Conservation (phyloP, 768 basidiomycete genomes). For the Asterophora parasitica region DNA sequence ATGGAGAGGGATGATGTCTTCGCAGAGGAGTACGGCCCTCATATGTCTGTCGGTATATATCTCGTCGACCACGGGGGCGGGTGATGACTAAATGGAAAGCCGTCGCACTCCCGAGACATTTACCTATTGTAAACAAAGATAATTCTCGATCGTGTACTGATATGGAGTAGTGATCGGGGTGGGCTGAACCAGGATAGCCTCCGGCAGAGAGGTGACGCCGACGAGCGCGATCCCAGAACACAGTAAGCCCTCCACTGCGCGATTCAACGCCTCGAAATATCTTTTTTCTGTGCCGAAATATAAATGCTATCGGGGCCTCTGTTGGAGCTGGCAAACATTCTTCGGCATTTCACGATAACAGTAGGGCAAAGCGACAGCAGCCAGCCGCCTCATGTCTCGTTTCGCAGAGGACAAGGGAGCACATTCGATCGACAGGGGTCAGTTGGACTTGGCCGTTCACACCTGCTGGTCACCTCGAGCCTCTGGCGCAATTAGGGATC, state of each 20-base stretch:
- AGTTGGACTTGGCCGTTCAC: neutral
- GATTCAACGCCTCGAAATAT: neutral
- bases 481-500: conserved; percentile 1
- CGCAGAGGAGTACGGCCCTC: neutral
- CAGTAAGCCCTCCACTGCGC: neutral
- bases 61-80: neutral
- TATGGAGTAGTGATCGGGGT: conserved; percentile 6
- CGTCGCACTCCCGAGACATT: conserved; percentile 10
- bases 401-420: conserved; percentile 3
- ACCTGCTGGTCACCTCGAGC: conserved; percentile 2
- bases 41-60: conserved; percentile 6
- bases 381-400: conserved; percentile 8
- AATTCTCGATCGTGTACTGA: conserved; percentile 5
- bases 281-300: neutral
- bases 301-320: neutral
- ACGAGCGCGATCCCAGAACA: neutral
- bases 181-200: neutral
- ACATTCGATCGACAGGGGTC: conserved; percentile 12
- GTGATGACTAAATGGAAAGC: conserved; percentile 2
- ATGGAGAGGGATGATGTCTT: conserved; percentile 5
- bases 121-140: conserved; percentile 6
- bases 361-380: neutral
- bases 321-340: no score
- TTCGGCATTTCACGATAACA: neutral
- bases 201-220: neutral